Evolutionary conservation across 1,284 basidiomycete species (phyloP), one percentile per base, ranked within the genome.

Genomic region (Spongiforma sp.): DNA sequence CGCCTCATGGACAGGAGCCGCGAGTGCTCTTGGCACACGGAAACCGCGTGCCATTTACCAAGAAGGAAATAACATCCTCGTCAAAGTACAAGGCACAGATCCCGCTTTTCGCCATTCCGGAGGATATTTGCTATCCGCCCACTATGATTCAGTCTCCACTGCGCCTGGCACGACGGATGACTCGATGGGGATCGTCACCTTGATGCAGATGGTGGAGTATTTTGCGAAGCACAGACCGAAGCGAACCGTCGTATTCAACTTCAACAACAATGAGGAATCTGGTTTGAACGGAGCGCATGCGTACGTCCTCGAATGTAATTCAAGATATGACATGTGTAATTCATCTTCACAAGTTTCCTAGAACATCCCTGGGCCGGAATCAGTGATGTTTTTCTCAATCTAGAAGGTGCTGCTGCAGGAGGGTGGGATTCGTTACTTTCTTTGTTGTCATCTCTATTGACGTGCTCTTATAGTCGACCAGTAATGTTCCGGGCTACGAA

Each of bases 251-350:
- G 76, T 94, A 5, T 91, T 93, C 79, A 91, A 93, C 71, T 84
- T 93, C 73, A 94, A 94, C 74, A 93, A 94, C 65, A 92, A 89
- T 2, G 93, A 94, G 73, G 92, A 94, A 69, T 87, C 92, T 72
- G 85, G 87, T 39, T 73, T 93, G 67, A 83, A 89, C 67, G 93
- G 93, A 26, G 89, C 90, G 17, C 85, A 86, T 71, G 81, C 82
- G 83, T 91, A 77, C 71, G 79, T 62, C 34, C 32, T 55, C 17
- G 52, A 37, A 28, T 59, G 48, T 7, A 37, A 17, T 56, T 3
- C 33, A 26, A 55, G 32, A 28, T 17, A 41, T 26, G 15, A 26
- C 17, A 50, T 28, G 56, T 3, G 32, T 17, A 53, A n/a, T 21
- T 71, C 26, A 69, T 46, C 10, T 33, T 48, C 30, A 19, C 19